phyloP scores from a whole-genome alignment of 2,329 filamentous ascomycete genomes.

The Pestalotiopsis sp. region DNA sequence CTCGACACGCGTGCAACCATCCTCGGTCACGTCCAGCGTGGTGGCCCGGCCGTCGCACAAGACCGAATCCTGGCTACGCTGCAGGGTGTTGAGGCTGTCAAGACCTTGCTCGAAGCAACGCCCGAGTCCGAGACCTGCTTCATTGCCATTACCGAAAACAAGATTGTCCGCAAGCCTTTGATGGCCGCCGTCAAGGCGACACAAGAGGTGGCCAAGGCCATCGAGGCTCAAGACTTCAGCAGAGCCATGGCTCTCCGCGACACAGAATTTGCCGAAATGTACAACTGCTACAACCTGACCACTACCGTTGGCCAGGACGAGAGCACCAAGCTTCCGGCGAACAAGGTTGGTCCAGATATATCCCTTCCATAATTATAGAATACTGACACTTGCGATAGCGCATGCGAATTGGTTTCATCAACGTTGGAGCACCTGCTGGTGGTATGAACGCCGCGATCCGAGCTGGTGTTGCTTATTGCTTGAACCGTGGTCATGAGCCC shows the following conservation, averaged over 20 bases:
- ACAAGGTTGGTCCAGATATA: constrained; percentile 59
- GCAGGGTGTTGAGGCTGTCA: constrained; percentile 93
- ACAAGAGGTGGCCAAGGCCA: constrained; percentile 79
- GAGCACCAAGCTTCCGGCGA: constrained; percentile 65
- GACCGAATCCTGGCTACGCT: constrained; percentile 92
- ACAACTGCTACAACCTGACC: constrained; percentile 87
- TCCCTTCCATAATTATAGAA: background rate
- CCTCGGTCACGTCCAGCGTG: constrained; percentile 95
- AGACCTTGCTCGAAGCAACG: constrained; percentile 85
- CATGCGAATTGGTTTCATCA: constrained; percentile 94
- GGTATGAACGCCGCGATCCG: constrained; percentile 98
- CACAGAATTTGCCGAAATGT: constrained; percentile 92
- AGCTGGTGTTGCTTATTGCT: constrained; percentile 89
- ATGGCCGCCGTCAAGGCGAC: constrained; percentile 89
- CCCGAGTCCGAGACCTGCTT: constrained; percentile 91
- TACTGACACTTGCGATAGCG: constrained; percentile 49
- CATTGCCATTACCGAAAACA: constrained; percentile 97
- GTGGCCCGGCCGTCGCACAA: constrained; percentile 89
- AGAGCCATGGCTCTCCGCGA: constrained; percentile 87
- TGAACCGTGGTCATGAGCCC: constrained; percentile 89
- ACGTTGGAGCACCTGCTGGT: constrained; percentile 93
- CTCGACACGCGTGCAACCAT: constrained; percentile 95
- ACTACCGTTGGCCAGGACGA: constrained; percentile 77
- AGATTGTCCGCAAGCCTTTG: constrained; percentile 87
- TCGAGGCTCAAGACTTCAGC: constrained; percentile 83